Conservation (phyloP, 352 stramenopile species). For the Globisporangium megalacanthum region DNA sequence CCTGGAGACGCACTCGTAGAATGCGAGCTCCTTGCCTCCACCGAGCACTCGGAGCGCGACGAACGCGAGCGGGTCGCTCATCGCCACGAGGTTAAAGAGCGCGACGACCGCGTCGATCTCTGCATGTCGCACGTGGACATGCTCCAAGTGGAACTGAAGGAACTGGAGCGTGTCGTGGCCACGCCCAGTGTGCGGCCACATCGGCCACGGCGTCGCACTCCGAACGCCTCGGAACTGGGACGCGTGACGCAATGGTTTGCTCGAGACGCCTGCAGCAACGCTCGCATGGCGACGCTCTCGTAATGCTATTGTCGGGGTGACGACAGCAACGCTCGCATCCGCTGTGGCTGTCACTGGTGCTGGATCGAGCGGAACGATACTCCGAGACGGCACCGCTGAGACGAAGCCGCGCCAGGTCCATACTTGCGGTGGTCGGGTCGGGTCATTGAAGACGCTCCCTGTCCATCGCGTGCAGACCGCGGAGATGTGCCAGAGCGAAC, state of each 20-base stretch:
- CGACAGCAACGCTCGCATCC: too few species aligned
- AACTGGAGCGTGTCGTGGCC: conserved; percentile 1
- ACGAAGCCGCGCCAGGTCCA: background rate
- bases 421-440: background rate
- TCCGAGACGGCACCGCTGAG: background rate
- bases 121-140: background rate
- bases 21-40: background rate
- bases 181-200: conserved; percentile 2
- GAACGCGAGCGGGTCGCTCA: conserved; percentile 38
- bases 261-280: too few species aligned
- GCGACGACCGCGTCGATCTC: conserved; percentile 12
- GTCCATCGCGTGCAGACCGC: conserved; percentile 7
- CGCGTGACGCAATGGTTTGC: too few species aligned
- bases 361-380: background rate
- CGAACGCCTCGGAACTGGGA: background rate
- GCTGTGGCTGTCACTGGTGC: too few species aligned
- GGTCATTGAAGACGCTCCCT: background rate
- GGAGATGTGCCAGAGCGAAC: conserved; percentile 9
- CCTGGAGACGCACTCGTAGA: background rate
- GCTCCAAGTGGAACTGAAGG: conserved; percentile 2
- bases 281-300: too few species aligned
- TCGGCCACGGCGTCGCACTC: background rate
- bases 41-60: conserved; percentile 8
- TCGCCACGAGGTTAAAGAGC: conserved; percentile 33
- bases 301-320: too few species aligned